Evolutionary conservation across 768 basidiomycete species (phyloP).

Genomic region (Russula sp.): DNA sequence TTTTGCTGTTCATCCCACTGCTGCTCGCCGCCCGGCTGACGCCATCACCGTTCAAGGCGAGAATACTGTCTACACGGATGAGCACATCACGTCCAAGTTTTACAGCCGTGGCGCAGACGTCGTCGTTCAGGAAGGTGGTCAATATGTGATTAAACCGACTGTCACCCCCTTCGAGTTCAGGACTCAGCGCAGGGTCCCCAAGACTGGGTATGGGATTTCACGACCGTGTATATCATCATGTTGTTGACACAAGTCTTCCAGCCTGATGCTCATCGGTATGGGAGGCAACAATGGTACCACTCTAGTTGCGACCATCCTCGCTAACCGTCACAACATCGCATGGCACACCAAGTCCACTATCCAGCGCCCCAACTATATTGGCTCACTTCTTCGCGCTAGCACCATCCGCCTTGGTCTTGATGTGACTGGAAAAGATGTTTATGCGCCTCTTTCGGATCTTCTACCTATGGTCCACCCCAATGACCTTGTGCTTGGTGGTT

Average conservation of each 20-base stretch:
- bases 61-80: conserved; percentile 73
- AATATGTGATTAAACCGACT: conserved; percentile 73
- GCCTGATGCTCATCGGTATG: conserved; percentile 93
- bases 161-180: conserved; percentile 83
- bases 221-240: background rate
- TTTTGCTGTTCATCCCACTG: conserved; percentile 75
- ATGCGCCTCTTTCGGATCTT: conserved; percentile 87
- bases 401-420: conserved; percentile 90
- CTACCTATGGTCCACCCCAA: conserved; percentile 98
- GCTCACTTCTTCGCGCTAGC: conserved; percentile 91
- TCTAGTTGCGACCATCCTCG: conserved; percentile 87
- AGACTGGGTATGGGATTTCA: conserved; percentile 64
- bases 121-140: conserved; percentile 54
- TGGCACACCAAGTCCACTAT: conserved; percentile 93
- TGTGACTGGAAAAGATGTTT: conserved; percentile 75
- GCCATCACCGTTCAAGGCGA: conserved; percentile 76
- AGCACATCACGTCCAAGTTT: conserved; percentile 78
- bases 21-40: conserved; percentile 62
- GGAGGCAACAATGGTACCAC: conserved; percentile 98
- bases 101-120: conserved; percentile 72
- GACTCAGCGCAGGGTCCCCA: conserved; percentile 76
- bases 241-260: conserved; percentile 28
- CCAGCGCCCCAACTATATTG: conserved; percentile 96
- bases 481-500: conserved; percentile 94
- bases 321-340: conserved; percentile 88